Base-by-base conservation (phyloP, 202 grass and related monocot genomes). In the Panicum virgatum region DNA sequence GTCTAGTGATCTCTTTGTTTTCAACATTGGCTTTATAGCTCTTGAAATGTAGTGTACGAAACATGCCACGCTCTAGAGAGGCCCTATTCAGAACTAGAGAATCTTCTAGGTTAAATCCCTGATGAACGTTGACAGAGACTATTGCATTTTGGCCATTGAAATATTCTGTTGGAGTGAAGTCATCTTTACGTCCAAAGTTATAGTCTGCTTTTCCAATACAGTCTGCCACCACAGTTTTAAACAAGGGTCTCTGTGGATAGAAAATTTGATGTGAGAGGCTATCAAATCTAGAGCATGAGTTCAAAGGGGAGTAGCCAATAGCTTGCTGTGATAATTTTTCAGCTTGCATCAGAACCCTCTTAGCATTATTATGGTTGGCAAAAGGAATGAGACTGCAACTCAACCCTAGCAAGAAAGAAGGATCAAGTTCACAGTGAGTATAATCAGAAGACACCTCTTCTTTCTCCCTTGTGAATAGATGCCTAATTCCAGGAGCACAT, bases 131-230 rank as follows among this genome's bases (percentile, higher is more conserved):
- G 19, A 97, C 68, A 6, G 92, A 89, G 6, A 94, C 92, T 87
- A 97, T 92, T 76, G 92, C 86, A 69, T 97, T 94, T 81, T 97
- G 92, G 7, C 94, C 94, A 80, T 94, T 97, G 88, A 92, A 97
- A 88, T 86, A 94, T 53, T 97, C 92, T 39, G 92, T 88, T 81
- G 82, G 84, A 51, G 71, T 45, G 52, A 87, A 72, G 62, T 76
- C 73, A 65, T 85, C 77, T 62, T 87, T 92, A 62, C 73, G 29
- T 77, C 85, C 90, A 62, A 58, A 63, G 2, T 23, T 74, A 48
- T 65, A 66, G 62, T 86, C 85, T 84, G 34, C 19, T 19, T 73
- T 84, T 51, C 81, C 89, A 85, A 94, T 83, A 80, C 89, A 92
- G 6, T 97, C 92, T 32, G 89, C 74, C 72, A 87, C 79, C 64